A percentile compares a stretch with the other conserved stretches of the same genome.
Conservation (phyloP, 2,329 filamentous ascomycete genomes). For the Alternaria gaisen region DNA sequence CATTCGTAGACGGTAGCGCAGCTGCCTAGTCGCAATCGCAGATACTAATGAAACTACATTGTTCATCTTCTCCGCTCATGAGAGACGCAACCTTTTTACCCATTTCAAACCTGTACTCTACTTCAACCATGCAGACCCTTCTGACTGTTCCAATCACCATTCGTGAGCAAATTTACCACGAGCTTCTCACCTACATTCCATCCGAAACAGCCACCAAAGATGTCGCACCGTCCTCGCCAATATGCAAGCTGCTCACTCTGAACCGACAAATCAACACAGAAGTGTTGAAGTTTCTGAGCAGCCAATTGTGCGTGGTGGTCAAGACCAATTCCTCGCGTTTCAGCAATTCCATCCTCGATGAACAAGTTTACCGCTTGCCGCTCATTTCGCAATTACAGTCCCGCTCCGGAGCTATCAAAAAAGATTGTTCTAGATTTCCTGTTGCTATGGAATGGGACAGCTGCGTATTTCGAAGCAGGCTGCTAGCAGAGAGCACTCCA, state of each 20-base stretch:
- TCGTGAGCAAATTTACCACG: constrained; percentile 11
- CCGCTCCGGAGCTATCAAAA: not conserved
- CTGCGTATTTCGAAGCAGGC: not conserved
- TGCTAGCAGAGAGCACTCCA: not conserved
- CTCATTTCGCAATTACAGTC: constrained; percentile 15
- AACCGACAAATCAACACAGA: constrained; percentile 10
- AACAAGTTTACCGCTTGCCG: not conserved
- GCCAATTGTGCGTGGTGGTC: constrained; percentile 10
- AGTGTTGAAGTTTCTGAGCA: constrained; percentile 1
- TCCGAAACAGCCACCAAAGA: not conserved
- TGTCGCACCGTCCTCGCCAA: constrained; percentile 5
- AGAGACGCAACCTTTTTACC: not conserved
- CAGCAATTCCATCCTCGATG: not conserved
- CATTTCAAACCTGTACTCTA: not conserved
- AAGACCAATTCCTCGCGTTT: constrained; percentile 12
- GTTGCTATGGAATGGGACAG: constrained; percentile 11
- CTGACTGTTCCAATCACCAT: constrained; percentile 6
- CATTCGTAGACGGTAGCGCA: no score
- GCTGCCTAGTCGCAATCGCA: no score
- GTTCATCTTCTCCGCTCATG: not conserved
- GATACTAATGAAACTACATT: not conserved
- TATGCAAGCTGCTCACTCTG: constrained; percentile 10
- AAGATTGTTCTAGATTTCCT: constrained; percentile 3
- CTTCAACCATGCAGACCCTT: not conserved
- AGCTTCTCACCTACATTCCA: constrained; percentile 8